Base-by-base conservation (phyloP, 2,329 filamentous ascomycete genomes). In the Fusarium sp. region DNA sequence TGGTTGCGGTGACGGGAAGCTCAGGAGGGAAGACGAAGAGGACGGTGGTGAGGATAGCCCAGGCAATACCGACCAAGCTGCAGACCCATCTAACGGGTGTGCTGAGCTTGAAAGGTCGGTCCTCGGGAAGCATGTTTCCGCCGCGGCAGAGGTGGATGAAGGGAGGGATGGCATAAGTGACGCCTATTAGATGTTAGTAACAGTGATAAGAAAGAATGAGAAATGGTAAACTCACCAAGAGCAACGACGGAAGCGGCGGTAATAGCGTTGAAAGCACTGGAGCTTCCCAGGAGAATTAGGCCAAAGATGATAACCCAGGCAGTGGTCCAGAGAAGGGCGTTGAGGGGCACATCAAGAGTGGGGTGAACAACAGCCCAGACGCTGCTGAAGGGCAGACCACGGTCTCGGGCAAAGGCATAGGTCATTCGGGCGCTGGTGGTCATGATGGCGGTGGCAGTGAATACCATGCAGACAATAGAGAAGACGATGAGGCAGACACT, bases 81-180 rank as follows among this genome's bases (percentile, higher is more conserved):
- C 78, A 70, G 5, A 79, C 70, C 85, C 85, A 86, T 37, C 84
- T 81, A 1, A 83, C 67, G 4, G 78, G 80, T 3, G 74, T 72
- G 34, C 80, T 78, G 20, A 86, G 79, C 72, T 81, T 83, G 76
- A 85, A 86, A 0, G 80, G 73, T 4, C 82, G 71, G 25, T 74
- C 68, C 54, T 88, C 87, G 0, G 93, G 93, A 10, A 95, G 85
- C 84, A 91, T 91, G 59, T 86, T 89, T 9, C 92, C 88, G 9
- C 92, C 92, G 1, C 91, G 89, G 2, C 93, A 80, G 66, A 91
- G 88, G 76, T 95, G 93, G 77, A 95, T 91, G 1, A 88, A 85
- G 35, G 93, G 89, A 0, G 94, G 94, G 35, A 95, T 94, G 11
- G 90, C 93, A 77, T 95, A 95, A 1, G 92, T 93, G 18, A 95